Percentiles rank a stretch among this genome's conserved stretches.
phyloP scores from a whole-genome alignment of 2,329 filamentous ascomycete genomes.

The Neonectria coccinea region DNA sequence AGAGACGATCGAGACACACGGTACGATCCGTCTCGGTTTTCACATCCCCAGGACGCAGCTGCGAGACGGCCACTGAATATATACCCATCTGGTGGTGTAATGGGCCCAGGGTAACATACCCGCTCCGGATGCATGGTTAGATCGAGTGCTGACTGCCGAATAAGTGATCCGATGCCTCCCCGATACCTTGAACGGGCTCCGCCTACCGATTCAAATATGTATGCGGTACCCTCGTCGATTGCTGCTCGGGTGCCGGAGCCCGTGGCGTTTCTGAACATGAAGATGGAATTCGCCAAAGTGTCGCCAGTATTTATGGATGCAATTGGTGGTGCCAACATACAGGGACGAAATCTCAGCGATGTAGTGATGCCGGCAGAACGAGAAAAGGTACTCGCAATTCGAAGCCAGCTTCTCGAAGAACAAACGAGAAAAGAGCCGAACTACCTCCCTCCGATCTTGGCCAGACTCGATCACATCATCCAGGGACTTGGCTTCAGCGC shows the following conservation, averaged over 20 bases:
- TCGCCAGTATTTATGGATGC: conserved; percentile 68
- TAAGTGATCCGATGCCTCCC: conserved; percentile 59
- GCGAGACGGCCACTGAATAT: conserved; percentile 64
- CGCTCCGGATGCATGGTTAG: conserved; percentile 60
- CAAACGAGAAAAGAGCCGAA: conserved; percentile 69
- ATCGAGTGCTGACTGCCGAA: conserved; percentile 64
- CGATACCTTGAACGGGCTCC: conserved; percentile 65
- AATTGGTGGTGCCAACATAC: conserved; percentile 61
- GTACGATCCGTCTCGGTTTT: conserved; percentile 64
- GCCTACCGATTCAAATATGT: conserved; percentile 63
- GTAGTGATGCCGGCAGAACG: conserved; percentile 64
- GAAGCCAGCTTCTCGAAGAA: conserved; percentile 67
- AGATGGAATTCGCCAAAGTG: conserved; percentile 68
- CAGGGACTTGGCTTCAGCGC: conserved; percentile 64
- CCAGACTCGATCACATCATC: conserved; percentile 66
- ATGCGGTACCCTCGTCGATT: conserved; percentile 57
- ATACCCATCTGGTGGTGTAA: conserved; percentile 60
- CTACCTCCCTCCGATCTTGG: conserved; percentile 73
- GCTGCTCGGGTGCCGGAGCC: conserved; percentile 60
- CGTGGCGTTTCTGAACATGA: conserved; percentile 68
- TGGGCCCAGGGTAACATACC: conserved; percentile 59
- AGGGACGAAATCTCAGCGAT: conserved; percentile 65
- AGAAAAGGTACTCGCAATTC: conserved; percentile 63
- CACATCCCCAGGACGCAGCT: conserved; percentile 58
- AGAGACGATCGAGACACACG: conserved; percentile 76